Evolutionary conservation across 129 eudicot genomes (phyloP), one percentile per base, ranked within the genome.

Genomic region (Oenanthe sinensis): DNA sequence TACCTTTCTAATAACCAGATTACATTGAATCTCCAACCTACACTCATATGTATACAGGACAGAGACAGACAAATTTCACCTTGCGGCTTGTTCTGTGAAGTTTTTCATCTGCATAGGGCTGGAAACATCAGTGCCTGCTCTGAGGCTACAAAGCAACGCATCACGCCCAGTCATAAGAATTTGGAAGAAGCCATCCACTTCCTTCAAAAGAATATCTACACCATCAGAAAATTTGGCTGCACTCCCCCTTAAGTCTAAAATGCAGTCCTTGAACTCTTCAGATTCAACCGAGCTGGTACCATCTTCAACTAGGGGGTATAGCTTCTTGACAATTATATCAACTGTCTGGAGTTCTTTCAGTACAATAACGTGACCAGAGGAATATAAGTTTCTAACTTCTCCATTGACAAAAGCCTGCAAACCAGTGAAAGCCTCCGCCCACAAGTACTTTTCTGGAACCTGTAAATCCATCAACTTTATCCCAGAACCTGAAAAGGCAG

Each of bases 101-200:
- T 30, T 78, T 24, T 47, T 63, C 37, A 2, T 58, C 44, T 73
- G 72, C 30, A 49, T 52, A 19, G 77, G 79, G 46, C 24, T 69
- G 46, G 77, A 55, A 0, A 20, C 74, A 33, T 72, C 74, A 36
- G 79, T 81, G 28, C 82, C 85, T 44, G 78, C 82, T 75, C 96
- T 84, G 46, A 96, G 90, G 78, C 90, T 96, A 63, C 89, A 81
- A 69, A 96, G 87, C 88, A 96, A 89, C 3, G 95, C 91, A 85
- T 87, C 89, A 13, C 99, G 92, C 26, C 99, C 97, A 15, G 77
- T 82, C 49, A 96, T 85, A 37, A 92, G 88, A 68, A 92, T 89
- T 49, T 92, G 89, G 60, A 96, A 96, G 75, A 96, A 92, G 24
- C 74, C 81, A 81, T 90, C 97, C 62, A 90, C 89, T 82, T 90